Conservation (phyloP, 2,329 filamentous ascomycete genomes). For the Fusarium verrucosum region DNA sequence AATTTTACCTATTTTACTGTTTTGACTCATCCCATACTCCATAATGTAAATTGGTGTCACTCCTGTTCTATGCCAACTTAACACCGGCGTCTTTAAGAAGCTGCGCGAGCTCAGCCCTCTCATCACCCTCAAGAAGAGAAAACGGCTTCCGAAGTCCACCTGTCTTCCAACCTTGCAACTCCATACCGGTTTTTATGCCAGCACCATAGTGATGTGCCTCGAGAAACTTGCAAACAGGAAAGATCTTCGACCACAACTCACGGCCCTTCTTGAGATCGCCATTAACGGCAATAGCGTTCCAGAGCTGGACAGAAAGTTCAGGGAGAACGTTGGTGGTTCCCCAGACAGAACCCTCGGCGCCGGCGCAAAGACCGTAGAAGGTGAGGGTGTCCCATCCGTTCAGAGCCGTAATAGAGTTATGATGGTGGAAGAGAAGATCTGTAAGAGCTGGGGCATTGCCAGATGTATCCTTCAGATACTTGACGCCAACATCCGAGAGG, state of each 20-base stretch:
- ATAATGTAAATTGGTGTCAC: not conserved
- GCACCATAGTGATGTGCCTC: conserved; percentile 59
- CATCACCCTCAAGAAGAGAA: conserved; percentile 46
- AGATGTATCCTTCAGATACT: conserved; percentile 62
- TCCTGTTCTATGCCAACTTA: conserved; percentile 20
- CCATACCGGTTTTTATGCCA: conserved; percentile 61
- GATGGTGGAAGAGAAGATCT: conserved; percentile 56
- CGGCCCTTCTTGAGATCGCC: conserved; percentile 55
- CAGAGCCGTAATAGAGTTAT: conserved; percentile 56
- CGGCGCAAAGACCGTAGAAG: conserved; percentile 61
- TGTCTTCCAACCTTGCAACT: conserved; percentile 56
- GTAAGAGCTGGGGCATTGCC: conserved; percentile 61
- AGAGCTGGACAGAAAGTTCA: conserved; percentile 58
- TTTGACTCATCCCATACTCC: conserved; percentile 3
- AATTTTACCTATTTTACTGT: conserved; percentile 8
- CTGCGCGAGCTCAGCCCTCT: conserved; percentile 48
- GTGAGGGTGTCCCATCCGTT: conserved; percentile 65
- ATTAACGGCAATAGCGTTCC: conserved; percentile 53
- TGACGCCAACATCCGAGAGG: conserved; percentile 57
- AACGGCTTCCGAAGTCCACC: conserved; percentile 62
- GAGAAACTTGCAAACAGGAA: conserved; percentile 60
- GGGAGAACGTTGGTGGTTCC: conserved; percentile 61
- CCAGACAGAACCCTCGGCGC: conserved; percentile 61
- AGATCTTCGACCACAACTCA: conserved; percentile 60
- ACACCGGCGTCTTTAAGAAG: conserved; percentile 53